Conservation (phyloP, 2,329 filamentous ascomycete species). For the Botrytis fragariae region DNA sequence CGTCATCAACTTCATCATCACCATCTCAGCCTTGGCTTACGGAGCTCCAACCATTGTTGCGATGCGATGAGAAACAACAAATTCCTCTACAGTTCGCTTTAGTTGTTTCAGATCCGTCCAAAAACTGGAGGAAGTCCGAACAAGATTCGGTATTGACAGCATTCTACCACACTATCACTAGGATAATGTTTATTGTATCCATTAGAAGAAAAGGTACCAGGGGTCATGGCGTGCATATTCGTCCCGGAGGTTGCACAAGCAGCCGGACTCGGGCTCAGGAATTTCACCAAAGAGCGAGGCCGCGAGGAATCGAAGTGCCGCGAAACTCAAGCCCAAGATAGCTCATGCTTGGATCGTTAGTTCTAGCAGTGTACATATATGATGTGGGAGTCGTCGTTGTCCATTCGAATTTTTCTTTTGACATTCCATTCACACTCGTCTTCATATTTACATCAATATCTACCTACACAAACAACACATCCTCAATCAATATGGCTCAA, state of each 20-base stretch:
- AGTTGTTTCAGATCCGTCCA: not conserved
- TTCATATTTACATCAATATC: not conserved
- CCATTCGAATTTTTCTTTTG: not conserved
- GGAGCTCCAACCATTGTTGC: not conserved
- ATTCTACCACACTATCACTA: too few relatives aligned
- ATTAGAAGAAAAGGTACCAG: not conserved
- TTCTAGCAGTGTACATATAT: constrained; percentile 5
- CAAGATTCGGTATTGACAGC: not conserved
- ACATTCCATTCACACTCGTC: not conserved
- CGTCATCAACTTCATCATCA: not conserved
- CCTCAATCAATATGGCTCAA: not conserved
- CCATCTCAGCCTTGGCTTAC: not conserved
- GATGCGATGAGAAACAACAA: not conserved
- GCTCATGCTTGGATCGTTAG: not conserved
- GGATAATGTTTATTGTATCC: not conserved
- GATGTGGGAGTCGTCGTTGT: not conserved
- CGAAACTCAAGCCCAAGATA: not conserved
- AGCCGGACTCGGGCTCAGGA: constrained; percentile 14
- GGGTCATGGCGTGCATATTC: constrained; percentile 14
- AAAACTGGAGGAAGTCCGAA: constrained; percentile 8
- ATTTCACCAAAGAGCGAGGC: constrained; percentile 8
- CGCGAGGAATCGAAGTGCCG: not conserved
- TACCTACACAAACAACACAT: not conserved
- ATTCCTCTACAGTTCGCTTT: not conserved
- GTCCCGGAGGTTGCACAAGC: constrained; percentile 14